These are phyloP conservation scores for Platanthera zijinensis DNA, from an alignment of 106 monocot genomes.

Conservation along the genomic window DNA sequence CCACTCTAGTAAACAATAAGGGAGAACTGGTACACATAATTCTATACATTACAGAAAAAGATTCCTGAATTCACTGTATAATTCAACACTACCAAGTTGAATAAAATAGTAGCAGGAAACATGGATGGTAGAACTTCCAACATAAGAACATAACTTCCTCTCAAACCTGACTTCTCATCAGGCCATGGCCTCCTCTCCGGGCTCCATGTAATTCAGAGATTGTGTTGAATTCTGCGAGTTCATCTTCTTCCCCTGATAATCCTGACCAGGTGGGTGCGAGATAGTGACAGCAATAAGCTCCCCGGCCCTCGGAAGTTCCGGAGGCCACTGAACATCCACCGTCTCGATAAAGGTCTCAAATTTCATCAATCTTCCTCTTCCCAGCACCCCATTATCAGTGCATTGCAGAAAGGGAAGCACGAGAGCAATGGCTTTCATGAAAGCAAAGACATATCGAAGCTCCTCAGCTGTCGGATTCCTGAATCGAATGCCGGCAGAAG, in stretches of 20 bases:
- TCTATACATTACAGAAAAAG: neutral
- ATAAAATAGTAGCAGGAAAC: neutral
- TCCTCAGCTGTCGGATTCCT: slow-evolving; percentile 52
- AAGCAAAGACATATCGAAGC: slow-evolving; percentile 43
- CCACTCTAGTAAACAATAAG: neutral
- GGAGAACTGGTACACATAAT: neutral
- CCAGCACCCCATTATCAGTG: slow-evolving; percentile 2
- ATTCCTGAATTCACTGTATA: neutral
- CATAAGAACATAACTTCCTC: neutral
- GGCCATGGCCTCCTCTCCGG: slow-evolving; percentile 19
- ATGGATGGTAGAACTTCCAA: neutral
- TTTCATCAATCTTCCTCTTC: slow-evolving; percentile 15
- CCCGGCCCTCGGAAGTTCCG: slow-evolving; percentile 24
- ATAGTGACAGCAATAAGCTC: slow-evolving; percentile 52
- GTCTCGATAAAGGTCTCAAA: slow-evolving; percentile 60
- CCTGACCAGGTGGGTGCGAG: slow-evolving; percentile 42
- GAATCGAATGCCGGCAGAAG: slow-evolving; percentile 30
- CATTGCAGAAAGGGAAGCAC: slow-evolving; percentile 39
- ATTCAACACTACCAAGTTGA: neutral
- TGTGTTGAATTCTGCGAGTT: neutral
- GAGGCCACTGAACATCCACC: slow-evolving; percentile 58
- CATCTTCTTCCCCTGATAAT: slow-evolving; percentile 33
- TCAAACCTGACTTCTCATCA: neutral
- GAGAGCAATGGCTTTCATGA: slow-evolving; percentile 46
- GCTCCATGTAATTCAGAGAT: slow-evolving; percentile 27